These are phyloP conservation scores for Fusarium sp. DNA, from an alignment of 2,329 filamentous ascomycete genomes.

Conservation along the genomic window DNA sequence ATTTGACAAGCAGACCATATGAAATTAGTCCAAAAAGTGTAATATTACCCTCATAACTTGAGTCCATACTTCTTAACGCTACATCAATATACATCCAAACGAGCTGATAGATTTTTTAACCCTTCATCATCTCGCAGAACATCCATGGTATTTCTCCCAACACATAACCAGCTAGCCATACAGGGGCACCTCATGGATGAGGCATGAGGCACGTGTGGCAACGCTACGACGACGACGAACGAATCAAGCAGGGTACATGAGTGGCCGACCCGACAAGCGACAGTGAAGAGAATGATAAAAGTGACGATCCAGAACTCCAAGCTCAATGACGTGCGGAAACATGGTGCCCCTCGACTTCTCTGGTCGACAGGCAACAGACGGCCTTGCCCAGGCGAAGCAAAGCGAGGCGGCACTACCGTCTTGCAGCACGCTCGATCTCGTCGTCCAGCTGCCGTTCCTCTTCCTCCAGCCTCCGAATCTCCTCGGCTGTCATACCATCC, in stretches of 20 bases:
- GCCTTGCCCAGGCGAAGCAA: conserved; percentile 8
- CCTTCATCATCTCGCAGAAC: conserved; percentile 20
- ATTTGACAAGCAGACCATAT: background rate
- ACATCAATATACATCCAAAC: conserved; percentile 9
- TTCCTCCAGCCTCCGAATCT: conserved; percentile 67
- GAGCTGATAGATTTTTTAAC: background rate
- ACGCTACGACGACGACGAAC: conserved; percentile 20
- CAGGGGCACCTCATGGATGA: background rate
- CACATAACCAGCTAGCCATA: conserved; percentile 13
- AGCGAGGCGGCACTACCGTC: conserved; percentile 34
- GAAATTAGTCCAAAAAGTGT: background rate
- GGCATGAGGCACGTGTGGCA: conserved; percentile 3
- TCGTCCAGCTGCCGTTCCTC: conserved; percentile 68
- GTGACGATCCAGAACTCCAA: conserved; percentile 40
- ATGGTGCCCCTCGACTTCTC: conserved; percentile 11
- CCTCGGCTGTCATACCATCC: conserved; percentile 70
- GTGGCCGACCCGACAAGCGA: conserved; percentile 16
- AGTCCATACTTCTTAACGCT: conserved; percentile 7
- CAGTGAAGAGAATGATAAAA: conserved; percentile 19
- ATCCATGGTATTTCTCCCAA: conserved; percentile 34
- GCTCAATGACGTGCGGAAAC: conserved; percentile 31
- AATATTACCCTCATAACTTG: conserved; percentile 1
- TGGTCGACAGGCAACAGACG: conserved; percentile 3
- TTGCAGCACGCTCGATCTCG: conserved; percentile 62
- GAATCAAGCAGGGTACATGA: conserved; percentile 27